Evolutionary conservation across 2,329 filamentous ascomycete species (phyloP).

Genomic region (Diplodia scrobiculata): DNA sequence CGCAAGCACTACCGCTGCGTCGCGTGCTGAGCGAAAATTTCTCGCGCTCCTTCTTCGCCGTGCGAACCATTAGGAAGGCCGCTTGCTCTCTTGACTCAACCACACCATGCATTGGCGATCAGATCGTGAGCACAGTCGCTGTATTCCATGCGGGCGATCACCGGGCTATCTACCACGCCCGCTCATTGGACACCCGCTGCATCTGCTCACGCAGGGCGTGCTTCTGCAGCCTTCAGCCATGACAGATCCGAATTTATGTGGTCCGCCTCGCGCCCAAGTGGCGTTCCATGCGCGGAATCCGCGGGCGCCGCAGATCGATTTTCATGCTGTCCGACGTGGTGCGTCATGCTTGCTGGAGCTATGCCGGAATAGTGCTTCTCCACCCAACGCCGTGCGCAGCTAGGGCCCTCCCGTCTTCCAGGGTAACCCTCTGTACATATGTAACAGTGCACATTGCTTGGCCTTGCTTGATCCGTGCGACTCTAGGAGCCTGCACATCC

Average conservation of each 20-base stretch:
- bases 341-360: neutral
- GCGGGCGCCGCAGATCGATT: neutral
- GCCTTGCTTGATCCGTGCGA: neutral
- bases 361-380: neutral
- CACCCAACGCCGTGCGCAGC: neutral
- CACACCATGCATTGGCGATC: slow-evolving; percentile 22
- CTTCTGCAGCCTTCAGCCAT: neutral
- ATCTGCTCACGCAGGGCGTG: neutral
- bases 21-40: neutral
- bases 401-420: neutral
- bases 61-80: neutral
- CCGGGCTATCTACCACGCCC: neutral
- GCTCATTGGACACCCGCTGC: neutral
- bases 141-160: slow-evolving; percentile 17
- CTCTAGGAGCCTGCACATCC: neutral
- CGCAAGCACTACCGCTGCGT: neutral
- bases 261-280: neutral
- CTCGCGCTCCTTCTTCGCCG: neutral
- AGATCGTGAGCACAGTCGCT: slow-evolving; percentile 18
- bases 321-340: slow-evolving; percentile 10
- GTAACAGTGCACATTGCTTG: neutral
- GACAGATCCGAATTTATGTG: neutral
- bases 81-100: slow-evolving; percentile 4
- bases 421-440: neutral
- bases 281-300: neutral